Percentiles rank a stretch among this genome's conserved stretches.
phyloP scores from a whole-genome alignment of 805 yeast species.

The Starmerella bombi region DNA sequence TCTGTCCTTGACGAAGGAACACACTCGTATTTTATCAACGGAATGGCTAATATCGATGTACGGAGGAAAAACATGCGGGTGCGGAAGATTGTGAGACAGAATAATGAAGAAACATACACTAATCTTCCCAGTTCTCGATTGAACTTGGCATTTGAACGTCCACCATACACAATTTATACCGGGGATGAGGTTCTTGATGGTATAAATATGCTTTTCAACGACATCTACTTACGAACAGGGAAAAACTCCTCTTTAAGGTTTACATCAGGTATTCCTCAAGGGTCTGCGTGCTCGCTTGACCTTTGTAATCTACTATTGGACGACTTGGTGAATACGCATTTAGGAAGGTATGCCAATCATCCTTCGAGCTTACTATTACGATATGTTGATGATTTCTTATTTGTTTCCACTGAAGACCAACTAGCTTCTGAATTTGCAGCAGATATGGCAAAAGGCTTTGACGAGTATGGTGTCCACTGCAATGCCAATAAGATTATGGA shows the following conservation, averaged over 20 bases:
- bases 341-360: conserved; percentile 20
- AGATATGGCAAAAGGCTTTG: conserved; percentile 6
- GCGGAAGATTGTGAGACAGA: background rate
- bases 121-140: too few species aligned
- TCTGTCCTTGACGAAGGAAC: conserved; percentile 1
- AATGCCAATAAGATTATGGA: conserved; percentile 3
- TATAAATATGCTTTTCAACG: conserved; percentile 40
- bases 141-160: background rate
- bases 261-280: conserved; percentile 68
- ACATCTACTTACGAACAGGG: conserved; percentile 32
- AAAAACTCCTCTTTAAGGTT: conserved; percentile 32
- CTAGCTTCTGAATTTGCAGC: conserved; percentile 23
- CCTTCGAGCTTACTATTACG: conserved; percentile 38
- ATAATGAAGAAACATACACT: too few species aligned
- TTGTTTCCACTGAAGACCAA: conserved; percentile 38
- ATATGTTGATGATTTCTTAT: conserved; percentile 73
- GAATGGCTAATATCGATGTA: background rate
- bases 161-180: background rate
- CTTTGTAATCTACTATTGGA: conserved; percentile 67
- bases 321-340: conserved; percentile 33
- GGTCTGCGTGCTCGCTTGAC: conserved; percentile 60
- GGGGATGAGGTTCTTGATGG: conserved; percentile 22
- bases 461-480: conserved; percentile 7
- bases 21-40: background rate
- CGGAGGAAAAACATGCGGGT: background rate